Percentiles rank a stretch among this genome's conserved stretches.
Evolutionary conservation across 345 rosid species (phyloP).

Genomic region (Eucalyptus pumila): DNA sequence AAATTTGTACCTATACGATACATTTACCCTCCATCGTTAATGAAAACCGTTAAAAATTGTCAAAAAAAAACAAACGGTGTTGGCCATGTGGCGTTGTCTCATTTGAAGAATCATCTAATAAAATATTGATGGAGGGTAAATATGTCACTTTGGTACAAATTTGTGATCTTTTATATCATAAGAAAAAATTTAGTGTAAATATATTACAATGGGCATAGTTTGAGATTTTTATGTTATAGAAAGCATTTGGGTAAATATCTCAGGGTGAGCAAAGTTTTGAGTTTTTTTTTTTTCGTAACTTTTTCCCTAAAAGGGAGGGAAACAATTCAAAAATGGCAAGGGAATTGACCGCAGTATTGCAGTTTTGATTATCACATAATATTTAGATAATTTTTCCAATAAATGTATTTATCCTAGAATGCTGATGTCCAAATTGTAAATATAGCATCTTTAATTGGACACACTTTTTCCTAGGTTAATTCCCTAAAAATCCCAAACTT

Average conservation of each 20-base stretch:
- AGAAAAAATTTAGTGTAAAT: fast-evolving
- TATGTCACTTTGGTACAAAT: fast-evolving
- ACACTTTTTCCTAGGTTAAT: too few species aligned
- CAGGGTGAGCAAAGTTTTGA: fast-evolving
- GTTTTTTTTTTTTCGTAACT: too few species aligned
- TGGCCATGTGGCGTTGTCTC: fast-evolving
- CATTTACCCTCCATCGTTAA: fast-evolving
- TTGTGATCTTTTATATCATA: fast-evolving
- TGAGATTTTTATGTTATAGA: too few species aligned
- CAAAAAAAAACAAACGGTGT: fast-evolving
- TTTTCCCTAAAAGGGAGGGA: too few species aligned
- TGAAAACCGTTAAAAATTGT: fast-evolving
- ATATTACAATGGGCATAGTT: fast-evolving
- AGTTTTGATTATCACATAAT: too few species aligned
- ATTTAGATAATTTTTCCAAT: too few species aligned
- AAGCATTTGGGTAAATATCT: fast-evolving
- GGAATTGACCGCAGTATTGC: fast-evolving
- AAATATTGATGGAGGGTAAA: fast-evolving
- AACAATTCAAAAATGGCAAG: too few species aligned
- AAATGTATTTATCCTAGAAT: too few species aligned
- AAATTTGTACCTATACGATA: fast-evolving
- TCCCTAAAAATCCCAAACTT: fast-evolving
- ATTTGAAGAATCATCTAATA: fast-evolving
- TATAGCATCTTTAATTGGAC: too few species aligned
- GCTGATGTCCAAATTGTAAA: too few species aligned